A percentile compares a stretch with the other conserved stretches of the same genome.
Evolutionary conservation across 768 basidiomycete species (phyloP).

Genomic region (Russula lepida): DNA sequence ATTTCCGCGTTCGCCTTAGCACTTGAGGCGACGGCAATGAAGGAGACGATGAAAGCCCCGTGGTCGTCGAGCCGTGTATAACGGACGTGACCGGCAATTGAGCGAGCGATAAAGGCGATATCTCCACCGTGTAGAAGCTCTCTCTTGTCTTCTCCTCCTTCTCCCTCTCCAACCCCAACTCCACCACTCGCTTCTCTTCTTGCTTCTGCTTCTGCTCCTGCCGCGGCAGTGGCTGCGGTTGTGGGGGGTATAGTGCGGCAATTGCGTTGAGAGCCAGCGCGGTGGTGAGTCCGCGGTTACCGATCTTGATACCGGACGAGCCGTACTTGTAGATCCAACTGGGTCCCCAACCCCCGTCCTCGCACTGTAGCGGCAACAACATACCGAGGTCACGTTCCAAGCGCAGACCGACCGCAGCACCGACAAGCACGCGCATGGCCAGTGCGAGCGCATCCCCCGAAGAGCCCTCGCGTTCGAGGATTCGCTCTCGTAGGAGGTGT

Average conservation of each 20-base stretch:
- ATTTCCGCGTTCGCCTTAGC: not conserved
- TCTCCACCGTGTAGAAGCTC: too few species aligned
- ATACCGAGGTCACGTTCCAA: slow-evolving; percentile 38
- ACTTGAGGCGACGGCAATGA: not conserved
- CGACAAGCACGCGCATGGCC: slow-evolving; percentile 46
- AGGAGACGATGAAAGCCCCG: not conserved
- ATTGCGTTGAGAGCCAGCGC: slow-evolving; percentile 47
- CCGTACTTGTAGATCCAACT: slow-evolving; percentile 54
- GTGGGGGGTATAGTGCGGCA: slow-evolving; percentile 23
- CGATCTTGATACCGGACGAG: slow-evolving; percentile 38
- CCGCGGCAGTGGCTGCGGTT: not conserved
- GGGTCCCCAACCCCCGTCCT: slow-evolving; percentile 48
- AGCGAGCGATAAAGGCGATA: not conserved
- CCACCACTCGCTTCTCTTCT: not conserved
- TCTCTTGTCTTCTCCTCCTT: not conserved
- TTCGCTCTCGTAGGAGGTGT: slow-evolving; percentile 36
- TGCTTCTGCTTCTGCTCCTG: not conserved
- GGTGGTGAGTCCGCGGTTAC: slow-evolving; percentile 48
- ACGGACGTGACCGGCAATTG: not conserved
- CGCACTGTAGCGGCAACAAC: slow-evolving; percentile 40
- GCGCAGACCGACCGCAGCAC: slow-evolving; percentile 33
- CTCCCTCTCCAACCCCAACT: not conserved
- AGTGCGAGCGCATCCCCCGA: slow-evolving; percentile 47
- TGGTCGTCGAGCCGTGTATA: not conserved
- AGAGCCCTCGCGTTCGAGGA: slow-evolving; percentile 42